Evolutionary conservation across 2,329 filamentous ascomycete genomes (phyloP).

Genomic region (Leptographium wingfieldii): DNA sequence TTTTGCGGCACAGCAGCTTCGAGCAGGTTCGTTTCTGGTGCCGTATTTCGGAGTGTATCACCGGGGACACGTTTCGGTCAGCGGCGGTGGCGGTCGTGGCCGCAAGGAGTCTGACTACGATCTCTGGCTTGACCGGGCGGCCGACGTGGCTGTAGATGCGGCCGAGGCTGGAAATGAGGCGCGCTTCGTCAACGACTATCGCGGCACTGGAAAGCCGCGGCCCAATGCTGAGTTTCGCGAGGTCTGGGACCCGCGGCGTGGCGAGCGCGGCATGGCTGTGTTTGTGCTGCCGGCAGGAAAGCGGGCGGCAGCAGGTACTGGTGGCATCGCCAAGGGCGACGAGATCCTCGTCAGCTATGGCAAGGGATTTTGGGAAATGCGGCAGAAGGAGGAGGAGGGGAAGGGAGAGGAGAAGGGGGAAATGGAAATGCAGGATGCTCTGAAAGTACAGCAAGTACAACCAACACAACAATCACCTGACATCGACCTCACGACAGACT

Average conservation of each 20-base stretch:
- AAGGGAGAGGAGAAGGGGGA: background rate
- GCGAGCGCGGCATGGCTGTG: conserved; percentile 43
- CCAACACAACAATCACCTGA: background rate
- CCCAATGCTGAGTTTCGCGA: conserved; percentile 48
- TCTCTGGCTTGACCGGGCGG: conserved; percentile 46
- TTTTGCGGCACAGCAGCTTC: conserved; percentile 42
- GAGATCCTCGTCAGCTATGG: conserved; percentile 57
- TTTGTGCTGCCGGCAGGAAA: conserved; percentile 38
- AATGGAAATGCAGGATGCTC: background rate
- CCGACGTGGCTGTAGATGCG: conserved; percentile 48
- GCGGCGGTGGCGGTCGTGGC: conserved; percentile 2
- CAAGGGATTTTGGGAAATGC: conserved; percentile 51
- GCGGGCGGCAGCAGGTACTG: conserved; percentile 13
- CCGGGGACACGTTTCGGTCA: conserved; percentile 20
- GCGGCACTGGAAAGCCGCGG: conserved; percentile 34
- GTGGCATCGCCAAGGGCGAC: conserved; percentile 40
- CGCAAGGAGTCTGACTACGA: conserved; percentile 43
- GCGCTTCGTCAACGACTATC: conserved; percentile 54
- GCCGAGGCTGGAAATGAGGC: conserved; percentile 47
- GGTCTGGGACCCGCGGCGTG: conserved; percentile 39
- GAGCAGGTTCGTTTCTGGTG: conserved; percentile 43
- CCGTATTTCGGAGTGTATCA: conserved; percentile 51
- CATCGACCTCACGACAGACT: background rate
- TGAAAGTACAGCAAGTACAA: background rate
- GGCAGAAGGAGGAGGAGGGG: conserved; percentile 22